Evolutionary conservation across 805 yeast genomes (phyloP), one percentile per base, ranked within the genome.

Genomic region (Starmerella roubikii): DNA sequence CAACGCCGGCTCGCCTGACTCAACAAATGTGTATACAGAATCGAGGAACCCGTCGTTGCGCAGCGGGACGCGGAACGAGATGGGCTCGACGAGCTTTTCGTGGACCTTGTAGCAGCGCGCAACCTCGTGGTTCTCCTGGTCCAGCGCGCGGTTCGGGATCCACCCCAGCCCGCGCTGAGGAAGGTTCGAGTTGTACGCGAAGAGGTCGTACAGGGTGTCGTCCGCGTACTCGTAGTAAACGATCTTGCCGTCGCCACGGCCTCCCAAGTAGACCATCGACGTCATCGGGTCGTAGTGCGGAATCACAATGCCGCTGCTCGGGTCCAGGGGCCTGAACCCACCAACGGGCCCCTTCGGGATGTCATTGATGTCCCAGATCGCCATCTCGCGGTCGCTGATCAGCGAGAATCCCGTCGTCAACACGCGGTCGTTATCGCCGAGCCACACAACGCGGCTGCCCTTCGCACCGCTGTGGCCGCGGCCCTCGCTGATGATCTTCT

Each of bases 161-260:
- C 79, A 71, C 0, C 95, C 93, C 56, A 88, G 76, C 1, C 99
- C 99, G 59, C 98, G 79, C 67, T 91, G 98, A 2, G 98, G 91
- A 25, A 83, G 93, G 2, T 76, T 72, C 3, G 96, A 84, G 44
- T 77, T 76, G 59, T 71, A 91, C 57, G 88, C 95, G n/a, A 94
- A 81, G 43, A 91, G 63, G 50, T 80, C 83, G 60, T 68, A 76
- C 40, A 91, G 67, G 53, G 76, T 79, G 53, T 88, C 96, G 52
- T 81, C 74, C 45, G 76, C 84, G 58, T 72, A 84, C 65, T 91
- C 98, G 56, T 66, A 91, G 62, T 88, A 88, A 54, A 95, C 81
- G 53, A 91, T 83, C 58, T 88, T 91, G 52, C 97, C 97, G 59
- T 91, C 98, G 59, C 96, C 96, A 60, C 91, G 88, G 51, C 98